Evolutionary conservation across 352 stramenopile species (phyloP).

Genomic region (Phytophthora colocasiae): DNA sequence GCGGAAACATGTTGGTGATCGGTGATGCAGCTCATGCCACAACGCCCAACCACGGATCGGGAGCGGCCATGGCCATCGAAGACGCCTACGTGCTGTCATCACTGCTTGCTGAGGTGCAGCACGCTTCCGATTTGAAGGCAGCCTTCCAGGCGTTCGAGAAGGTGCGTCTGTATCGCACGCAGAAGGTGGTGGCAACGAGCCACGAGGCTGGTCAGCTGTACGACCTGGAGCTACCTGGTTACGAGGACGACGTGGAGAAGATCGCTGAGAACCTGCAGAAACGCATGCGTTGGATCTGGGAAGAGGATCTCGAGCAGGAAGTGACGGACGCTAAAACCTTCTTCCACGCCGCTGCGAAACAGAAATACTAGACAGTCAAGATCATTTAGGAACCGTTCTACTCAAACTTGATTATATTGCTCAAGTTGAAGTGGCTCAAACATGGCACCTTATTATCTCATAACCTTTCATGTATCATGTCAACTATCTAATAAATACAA

Average conservation of each 20-base stretch:
- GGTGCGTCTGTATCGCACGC: constrained; percentile 45
- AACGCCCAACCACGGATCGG: constrained; percentile 41
- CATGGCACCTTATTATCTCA: not conserved
- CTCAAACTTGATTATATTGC: not conserved
- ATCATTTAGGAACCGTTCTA: too few relatives aligned
- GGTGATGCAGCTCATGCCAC: constrained; percentile 43
- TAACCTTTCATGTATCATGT: too few relatives aligned
- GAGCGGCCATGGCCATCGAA: constrained; percentile 43
- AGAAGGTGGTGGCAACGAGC: constrained; percentile 38
- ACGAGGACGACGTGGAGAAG: constrained; percentile 36
- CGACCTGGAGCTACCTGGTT: constrained; percentile 38
- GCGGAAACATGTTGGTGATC: constrained; percentile 39
- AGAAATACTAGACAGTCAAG: constrained; percentile 21
- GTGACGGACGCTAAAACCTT: constrained; percentile 39
- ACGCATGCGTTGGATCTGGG: constrained; percentile 48
- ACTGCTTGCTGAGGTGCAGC: constrained; percentile 32
- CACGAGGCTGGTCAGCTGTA: constrained; percentile 42
- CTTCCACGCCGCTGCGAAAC: constrained; percentile 9
- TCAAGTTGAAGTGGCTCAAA: not conserved
- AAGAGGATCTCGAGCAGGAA: constrained; percentile 44
- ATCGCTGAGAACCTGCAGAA: constrained; percentile 41
- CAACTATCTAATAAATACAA: constrained; percentile 1
- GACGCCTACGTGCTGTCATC: constrained; percentile 43
- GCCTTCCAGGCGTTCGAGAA: constrained; percentile 45
- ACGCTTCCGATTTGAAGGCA: constrained; percentile 28